Conservation (phyloP, 1,284 basidiomycete genomes). For the Ceratobasidium papillatum region DNA sequence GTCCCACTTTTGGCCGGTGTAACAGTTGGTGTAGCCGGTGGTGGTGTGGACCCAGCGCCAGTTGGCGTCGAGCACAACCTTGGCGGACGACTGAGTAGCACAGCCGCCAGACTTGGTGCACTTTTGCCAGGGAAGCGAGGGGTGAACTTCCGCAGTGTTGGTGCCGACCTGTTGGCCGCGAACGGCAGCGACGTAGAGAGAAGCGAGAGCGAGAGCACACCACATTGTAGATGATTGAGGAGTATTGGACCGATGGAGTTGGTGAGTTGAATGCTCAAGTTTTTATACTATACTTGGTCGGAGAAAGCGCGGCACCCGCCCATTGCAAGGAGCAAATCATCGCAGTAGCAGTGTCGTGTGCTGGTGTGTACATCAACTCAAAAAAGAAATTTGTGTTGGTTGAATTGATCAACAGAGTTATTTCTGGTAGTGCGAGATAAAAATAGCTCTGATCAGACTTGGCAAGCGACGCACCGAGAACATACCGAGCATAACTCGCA, state of each 20-base stretch:
- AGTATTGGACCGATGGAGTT: conserved; percentile 20
- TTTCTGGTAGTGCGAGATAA: background rate
- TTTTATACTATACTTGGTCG: conserved; percentile 23
- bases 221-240: conserved; percentile 17
- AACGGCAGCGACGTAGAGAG: conserved; percentile 42
- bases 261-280: background rate
- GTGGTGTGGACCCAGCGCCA: conserved; percentile 45
- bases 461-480: conserved; percentile 24
- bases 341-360: background rate
- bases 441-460: background rate
- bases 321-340: background rate
- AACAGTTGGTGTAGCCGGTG: conserved; percentile 55
- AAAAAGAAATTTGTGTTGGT: background rate
- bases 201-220: conserved; percentile 36
- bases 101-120: conserved; percentile 44
- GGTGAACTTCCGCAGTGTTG: conserved; percentile 42
- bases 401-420: background rate
- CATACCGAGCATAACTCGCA: conserved; percentile 26
- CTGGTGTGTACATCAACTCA: background rate
- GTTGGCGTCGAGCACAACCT: conserved; percentile 44
- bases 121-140: conserved; percentile 42
- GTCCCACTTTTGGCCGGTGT: conserved; percentile 55
- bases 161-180: conserved; percentile 44
- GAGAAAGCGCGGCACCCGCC: conserved; percentile 6
- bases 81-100: conserved; percentile 22